A percentile compares a stretch with the other conserved stretches of the same genome.
Conservation (phyloP, 352 stramenopile genomes). For the Phytopythium kandeliae region DNA sequence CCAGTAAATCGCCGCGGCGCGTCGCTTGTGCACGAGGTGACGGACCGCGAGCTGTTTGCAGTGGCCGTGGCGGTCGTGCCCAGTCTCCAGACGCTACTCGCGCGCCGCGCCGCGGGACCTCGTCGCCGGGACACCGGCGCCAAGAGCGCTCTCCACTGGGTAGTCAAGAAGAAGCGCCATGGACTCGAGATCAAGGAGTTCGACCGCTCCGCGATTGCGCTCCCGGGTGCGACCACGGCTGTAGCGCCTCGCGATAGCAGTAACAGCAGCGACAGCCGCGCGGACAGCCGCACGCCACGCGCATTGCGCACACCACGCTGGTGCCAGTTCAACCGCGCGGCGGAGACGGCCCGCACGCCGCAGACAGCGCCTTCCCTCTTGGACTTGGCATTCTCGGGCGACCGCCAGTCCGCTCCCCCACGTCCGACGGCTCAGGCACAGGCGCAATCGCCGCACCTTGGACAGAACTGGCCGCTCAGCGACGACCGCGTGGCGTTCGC, state of each 20-base stretch:
- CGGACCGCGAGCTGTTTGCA: conserved; percentile 29
- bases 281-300: neutral
- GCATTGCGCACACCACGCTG: conserved; percentile 2
- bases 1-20: neutral
- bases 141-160: conserved; percentile 16
- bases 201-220: conserved; percentile 24
- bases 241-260: neutral
- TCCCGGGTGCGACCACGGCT: too few relatives aligned
- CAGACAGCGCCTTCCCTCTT: neutral
- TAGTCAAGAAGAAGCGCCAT: conserved; percentile 36
- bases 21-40: conserved; percentile 12
- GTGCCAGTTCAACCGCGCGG: conserved; percentile 2
- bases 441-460: neutral
- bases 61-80: conserved; percentile 23
- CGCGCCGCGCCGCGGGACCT: conserved; percentile 5
- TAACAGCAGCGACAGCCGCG: neutral
- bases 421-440: conserved; percentile 7
- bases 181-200: conserved; percentile 46
- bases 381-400: neutral
- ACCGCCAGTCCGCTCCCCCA: neutral
- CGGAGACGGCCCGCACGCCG: neutral
- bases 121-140: neutral
- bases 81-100: conserved; percentile 28
- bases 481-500: conserved; percentile 46
- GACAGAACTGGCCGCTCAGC: conserved; percentile 33